phyloP scores from a whole-genome alignment of 2,329 filamentous ascomycete genomes.

The Trichoderma sp. region DNA sequence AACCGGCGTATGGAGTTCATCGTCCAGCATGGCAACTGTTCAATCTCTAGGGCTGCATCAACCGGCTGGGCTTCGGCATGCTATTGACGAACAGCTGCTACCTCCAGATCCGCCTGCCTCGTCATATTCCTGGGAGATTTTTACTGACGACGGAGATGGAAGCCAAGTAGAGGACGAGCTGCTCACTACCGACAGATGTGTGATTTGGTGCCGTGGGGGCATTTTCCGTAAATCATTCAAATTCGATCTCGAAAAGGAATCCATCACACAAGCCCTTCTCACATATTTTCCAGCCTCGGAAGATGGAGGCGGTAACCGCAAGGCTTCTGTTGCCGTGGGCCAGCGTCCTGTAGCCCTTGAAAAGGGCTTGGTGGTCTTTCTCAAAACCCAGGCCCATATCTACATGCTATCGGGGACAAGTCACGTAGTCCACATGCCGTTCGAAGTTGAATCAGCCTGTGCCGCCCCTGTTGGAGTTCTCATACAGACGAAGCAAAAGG shows the following conservation, averaged over 20 bases:
- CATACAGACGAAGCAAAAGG: constrained; percentile 72
- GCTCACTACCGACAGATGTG: constrained; percentile 69
- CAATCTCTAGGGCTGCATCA: constrained; percentile 88
- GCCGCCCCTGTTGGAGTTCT: constrained; percentile 80
- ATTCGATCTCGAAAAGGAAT: constrained; percentile 83
- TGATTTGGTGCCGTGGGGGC: constrained; percentile 86
- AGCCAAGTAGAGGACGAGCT: constrained; percentile 71
- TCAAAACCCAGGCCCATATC: constrained; percentile 89
- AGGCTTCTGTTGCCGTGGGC: not conserved
- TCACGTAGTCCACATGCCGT: constrained; percentile 89
- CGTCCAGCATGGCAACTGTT: constrained; percentile 74
- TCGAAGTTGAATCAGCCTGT: constrained; percentile 86
- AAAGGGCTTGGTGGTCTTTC: constrained; percentile 81
- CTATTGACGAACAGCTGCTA: constrained; percentile 77
- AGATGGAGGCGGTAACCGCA: constrained; percentile 30
- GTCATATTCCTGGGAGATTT: constrained; percentile 74
- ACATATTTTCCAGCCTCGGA: constrained; percentile 70
- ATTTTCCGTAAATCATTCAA: constrained; percentile 82
- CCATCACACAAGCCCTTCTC: constrained; percentile 80
- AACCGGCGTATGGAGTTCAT: constrained; percentile 34
- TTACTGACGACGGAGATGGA: constrained; percentile 39
- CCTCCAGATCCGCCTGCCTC: constrained; percentile 62
- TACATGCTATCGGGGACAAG: constrained; percentile 86
- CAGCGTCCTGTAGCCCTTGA: constrained; percentile 39
- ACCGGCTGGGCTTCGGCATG: constrained; percentile 78